Evolutionary conservation across 768 basidiomycete species (phyloP).

Genomic region (Hebeloma cylindrosporum): DNA sequence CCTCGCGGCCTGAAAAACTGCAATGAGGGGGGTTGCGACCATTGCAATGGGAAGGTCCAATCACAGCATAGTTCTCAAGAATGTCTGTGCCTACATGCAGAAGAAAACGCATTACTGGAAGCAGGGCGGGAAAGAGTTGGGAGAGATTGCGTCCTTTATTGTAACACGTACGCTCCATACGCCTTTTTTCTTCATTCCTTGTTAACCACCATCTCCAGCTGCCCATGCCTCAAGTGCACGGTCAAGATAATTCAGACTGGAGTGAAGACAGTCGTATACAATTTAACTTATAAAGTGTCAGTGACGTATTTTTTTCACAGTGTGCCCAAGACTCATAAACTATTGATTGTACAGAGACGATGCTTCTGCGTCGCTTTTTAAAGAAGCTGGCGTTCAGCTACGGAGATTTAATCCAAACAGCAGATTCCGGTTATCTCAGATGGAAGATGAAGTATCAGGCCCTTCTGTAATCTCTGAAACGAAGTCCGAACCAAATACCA

Average conservation of each 20-base stretch:
- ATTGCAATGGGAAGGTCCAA: conserved; percentile 62
- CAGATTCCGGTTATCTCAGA: conserved; percentile 25
- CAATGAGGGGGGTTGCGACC: conserved; percentile 83
- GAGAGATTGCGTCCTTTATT: conserved; percentile 82
- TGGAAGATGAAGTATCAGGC: conserved; percentile 27
- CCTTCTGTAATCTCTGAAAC: conserved; percentile 18
- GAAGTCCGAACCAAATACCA: conserved; percentile 8
- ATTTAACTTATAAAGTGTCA: conserved; percentile 92
- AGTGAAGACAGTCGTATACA: conserved; percentile 90
- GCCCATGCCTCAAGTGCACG: conserved; percentile 94
- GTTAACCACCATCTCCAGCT: conserved; percentile 47
- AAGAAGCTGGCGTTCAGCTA: conserved; percentile 80
- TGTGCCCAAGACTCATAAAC: background rate
- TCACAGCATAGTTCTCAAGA: conserved; percentile 55
- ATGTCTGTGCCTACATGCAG: conserved; percentile 95
- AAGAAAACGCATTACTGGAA: conserved; percentile 96
- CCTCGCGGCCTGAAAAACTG: conserved; percentile 90
- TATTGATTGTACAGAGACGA: conserved; percentile 57
- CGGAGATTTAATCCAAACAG: conserved; percentile 62
- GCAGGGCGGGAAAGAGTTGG: conserved; percentile 92
- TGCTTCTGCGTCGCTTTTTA: conserved; percentile 74
- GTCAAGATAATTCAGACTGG: conserved; percentile 98
- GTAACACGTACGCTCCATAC: conserved; percentile 79
- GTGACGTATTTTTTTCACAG: conserved; percentile 30
- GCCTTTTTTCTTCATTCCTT: background rate